Evolutionary conservation across 768 basidiomycete genomes (phyloP).

Genomic region (Suillus decipiens): DNA sequence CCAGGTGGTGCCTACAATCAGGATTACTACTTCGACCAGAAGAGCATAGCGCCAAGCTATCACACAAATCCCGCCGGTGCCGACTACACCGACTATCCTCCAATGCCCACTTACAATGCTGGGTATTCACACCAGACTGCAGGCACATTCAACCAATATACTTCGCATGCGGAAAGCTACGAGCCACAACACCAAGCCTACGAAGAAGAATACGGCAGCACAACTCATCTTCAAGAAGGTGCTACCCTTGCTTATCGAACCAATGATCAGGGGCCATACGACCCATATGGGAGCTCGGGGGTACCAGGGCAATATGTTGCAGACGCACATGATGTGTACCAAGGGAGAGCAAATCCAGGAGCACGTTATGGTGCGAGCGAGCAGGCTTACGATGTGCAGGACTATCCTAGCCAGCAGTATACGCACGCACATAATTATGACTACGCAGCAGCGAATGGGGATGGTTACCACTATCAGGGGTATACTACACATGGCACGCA

Average conservation of each 20-base stretch:
- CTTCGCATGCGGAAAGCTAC: constrained; percentile 58
- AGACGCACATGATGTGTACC: constrained; percentile 58
- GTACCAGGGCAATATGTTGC: constrained; percentile 35
- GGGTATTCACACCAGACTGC: constrained; percentile 62
- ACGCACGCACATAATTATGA: constrained; percentile 29
- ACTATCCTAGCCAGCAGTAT: constrained; percentile 35
- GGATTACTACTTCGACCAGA: constrained; percentile 58
- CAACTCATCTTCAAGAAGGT: constrained; percentile 54
- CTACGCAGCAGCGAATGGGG: constrained; percentile 30
- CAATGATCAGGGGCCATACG: constrained; percentile 18
- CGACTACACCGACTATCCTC: constrained; percentile 52
- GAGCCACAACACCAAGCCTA: constrained; percentile 47
- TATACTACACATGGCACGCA: constrained; percentile 30
- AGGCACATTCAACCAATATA: constrained; percentile 55
- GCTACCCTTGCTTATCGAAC: constrained; percentile 56
- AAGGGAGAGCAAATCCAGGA: constrained; percentile 45
- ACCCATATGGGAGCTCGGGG: constrained; percentile 22
- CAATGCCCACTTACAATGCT: constrained; percentile 74
- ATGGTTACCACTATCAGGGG: constrained; percentile 32
- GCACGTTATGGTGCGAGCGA: constrained; percentile 32
- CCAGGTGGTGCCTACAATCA: constrained; percentile 57
- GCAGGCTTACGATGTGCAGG: constrained; percentile 42
- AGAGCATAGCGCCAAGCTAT: constrained; percentile 39
- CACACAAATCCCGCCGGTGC: constrained; percentile 42
- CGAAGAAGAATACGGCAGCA: constrained; percentile 73